These are phyloP conservation scores for Rostrohypoxylon terebratum DNA, from an alignment of 495 filamentous ascomycete species.

Conservation along the genomic window DNA sequence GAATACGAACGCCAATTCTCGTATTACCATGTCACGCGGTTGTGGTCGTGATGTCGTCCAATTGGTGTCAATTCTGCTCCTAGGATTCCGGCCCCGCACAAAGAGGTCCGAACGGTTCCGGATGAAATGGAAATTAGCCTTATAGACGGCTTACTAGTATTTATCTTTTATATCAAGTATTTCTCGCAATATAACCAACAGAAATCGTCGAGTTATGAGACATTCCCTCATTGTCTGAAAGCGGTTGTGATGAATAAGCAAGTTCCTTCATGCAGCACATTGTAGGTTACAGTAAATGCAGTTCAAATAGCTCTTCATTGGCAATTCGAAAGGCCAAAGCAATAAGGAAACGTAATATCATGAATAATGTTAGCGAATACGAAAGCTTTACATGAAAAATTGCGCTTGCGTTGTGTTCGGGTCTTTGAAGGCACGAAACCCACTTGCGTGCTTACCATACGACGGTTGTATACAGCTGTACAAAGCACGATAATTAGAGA, in stretches of 20 bases:
- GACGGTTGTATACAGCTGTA: background rate
- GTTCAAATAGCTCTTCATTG: background rate
- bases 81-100: slow-evolving; percentile 23
- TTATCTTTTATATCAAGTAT: background rate
- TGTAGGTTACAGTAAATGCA: background rate
- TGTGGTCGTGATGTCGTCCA: slow-evolving; percentile 15
- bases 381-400: background rate
- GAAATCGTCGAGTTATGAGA: background rate
- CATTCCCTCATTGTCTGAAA: background rate
- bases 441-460: background rate
- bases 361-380: background rate
- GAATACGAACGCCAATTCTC: slow-evolving; percentile 46
- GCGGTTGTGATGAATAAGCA: background rate
- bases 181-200: background rate
- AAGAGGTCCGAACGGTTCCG: slow-evolving; percentile 18
- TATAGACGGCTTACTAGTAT: background rate
- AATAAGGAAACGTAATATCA: background rate
- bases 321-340: background rate
- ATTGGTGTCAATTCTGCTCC: slow-evolving; percentile 14
- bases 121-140: background rate
- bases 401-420: background rate
- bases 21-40: slow-evolving; percentile 51
- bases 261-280: background rate
- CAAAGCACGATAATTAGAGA: background rate
- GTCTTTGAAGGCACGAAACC: background rate